Evolutionary conservation across 2,329 filamentous ascomycete genomes (phyloP).

Genomic region (Ophiostoma quercus): DNA sequence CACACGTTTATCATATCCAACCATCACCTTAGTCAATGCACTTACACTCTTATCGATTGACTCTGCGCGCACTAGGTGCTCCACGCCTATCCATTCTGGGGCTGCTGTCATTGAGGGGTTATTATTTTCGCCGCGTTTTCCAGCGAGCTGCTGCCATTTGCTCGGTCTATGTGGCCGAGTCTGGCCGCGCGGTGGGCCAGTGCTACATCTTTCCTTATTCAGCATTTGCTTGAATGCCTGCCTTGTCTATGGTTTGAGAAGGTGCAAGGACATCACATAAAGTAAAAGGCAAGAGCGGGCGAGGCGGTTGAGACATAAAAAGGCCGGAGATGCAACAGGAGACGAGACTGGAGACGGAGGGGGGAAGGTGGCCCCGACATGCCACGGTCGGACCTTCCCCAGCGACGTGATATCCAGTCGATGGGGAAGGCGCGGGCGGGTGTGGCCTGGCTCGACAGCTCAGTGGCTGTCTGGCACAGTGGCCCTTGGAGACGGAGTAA

Average conservation of each 20-base stretch:
- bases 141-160: constrained; percentile 26
- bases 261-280: not conserved
- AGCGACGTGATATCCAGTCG: constrained; percentile 20
- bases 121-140: constrained; percentile 29
- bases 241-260: not conserved
- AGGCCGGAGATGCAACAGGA: not conserved
- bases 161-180: constrained; percentile 8
- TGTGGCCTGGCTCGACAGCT: constrained; percentile 11
- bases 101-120: constrained; percentile 26
- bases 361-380: constrained; percentile 10
- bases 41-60: constrained; percentile 16
- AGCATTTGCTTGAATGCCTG: not conserved
- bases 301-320: not conserved
- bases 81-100: constrained; percentile 12
- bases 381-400: constrained; percentile 18
- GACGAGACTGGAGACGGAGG: constrained; percentile 15
- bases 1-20: constrained; percentile 1
- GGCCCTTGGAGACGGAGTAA: not conserved
- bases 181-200: constrained; percentile 12
- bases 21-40: not conserved
- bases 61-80: not conserved
- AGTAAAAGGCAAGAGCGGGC: not conserved
- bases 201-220: not conserved
- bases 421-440: constrained; percentile 15
- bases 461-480: not conserved